Base-by-base conservation (phyloP, 1,139 yeast genomes). In the Casaregolazyma lundiana region DNA sequence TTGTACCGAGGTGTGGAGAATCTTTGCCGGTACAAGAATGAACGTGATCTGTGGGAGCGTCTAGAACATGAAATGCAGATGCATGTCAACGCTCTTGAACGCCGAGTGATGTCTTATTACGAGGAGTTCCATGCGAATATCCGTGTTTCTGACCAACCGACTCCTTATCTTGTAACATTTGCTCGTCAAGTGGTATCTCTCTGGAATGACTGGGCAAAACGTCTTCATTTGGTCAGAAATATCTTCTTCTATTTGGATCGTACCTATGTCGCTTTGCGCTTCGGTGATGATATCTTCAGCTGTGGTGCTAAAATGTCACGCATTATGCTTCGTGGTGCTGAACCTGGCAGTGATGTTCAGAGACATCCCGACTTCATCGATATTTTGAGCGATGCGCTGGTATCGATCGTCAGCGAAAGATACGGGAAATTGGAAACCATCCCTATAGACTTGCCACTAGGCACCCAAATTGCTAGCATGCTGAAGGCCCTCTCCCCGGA, bases 1-100 rank as follows among this genome's bases (percentile, higher is more conserved):
- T 57, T 69, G 8, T 69, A 69, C 52, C 59, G 63, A 34, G 61
- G 60, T 16, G 72, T 67, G 11, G 72, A 68, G 57, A 62, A 63
- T 43, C 54, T 69, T 1, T 67, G 70, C 39, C 56, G 70, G 8
- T 65, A 62, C 40, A 64, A 54, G 38, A 56, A 55, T 37, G 64
- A 61, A 6, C 50, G 58, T 2, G 45, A 41, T n/a, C 48, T 68
- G 7, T 53, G 68, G 46, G 26, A 26, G 13, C 29, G 29, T 11
- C 36, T 42, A 18, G 11, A 9, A 3, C n/a, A 9, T 3, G 35
- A 21, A 19, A 42, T 47, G 8, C 44, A 45, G 18, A 49, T 62
- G 6, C 57, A 47, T 42, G 21, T 24, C 4, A 13, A 11, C 4
- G 19, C 16, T 7, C 41, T 24, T 2, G 41, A 38, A 21, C 19